Evolutionary conservation across 2,329 filamentous ascomycete species (phyloP), one percentile per base, ranked within the genome.

Genomic region (Drechslerella stenobrocha): DNA sequence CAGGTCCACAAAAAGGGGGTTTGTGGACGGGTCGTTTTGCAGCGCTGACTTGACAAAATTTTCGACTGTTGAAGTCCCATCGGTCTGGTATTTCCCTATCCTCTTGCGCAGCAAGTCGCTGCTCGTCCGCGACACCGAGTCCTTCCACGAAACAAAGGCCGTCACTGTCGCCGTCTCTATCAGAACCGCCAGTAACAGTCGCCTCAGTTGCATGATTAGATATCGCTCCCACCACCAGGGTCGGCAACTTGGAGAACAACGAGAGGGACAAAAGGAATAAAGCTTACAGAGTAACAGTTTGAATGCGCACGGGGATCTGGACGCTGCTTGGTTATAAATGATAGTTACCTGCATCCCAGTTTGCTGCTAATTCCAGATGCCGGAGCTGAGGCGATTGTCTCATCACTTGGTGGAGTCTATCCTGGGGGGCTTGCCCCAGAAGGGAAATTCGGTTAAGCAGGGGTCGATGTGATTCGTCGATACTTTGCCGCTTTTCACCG

Each of bases 1-100:
- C 13, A 73, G 5, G n/a, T 64, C 51, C 5, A 71, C 28, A 47
- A 63, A 72, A 7, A 61, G 50, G n/a, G 47, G 58, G 13, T 52
- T 52, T 3, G 47, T 18, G 6, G 50, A 40, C 22, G 63, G 55
- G 23, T 60, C 35, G 5, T 34, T 67, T 0, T 8, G 13, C 8
- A 66, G 44, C 22, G 55, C 46, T 4, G 55, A 48, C 18, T 51
- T 53, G 13, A 52, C 24, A 15, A 24, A 26, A 30, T 67, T 67
- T 24, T 53, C 45, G 28, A 67, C 35, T 2, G 55, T 67, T 26
- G 44, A 56, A 44, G 52, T 60, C 23, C 50, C 53, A 1, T 55
- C 28, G 0, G 42, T 52, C 9, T 44, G 23, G 6, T 56, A 26
- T 13, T 59, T 24, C 22, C 37, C 28, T 18, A 42, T 20, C 37